Percentiles rank a stretch among this genome's conserved stretches.
These are phyloP conservation scores for Coniochaeta sp. DNA, from an alignment of 2,329 filamentous ascomycete species.

Conservation along the genomic window DNA sequence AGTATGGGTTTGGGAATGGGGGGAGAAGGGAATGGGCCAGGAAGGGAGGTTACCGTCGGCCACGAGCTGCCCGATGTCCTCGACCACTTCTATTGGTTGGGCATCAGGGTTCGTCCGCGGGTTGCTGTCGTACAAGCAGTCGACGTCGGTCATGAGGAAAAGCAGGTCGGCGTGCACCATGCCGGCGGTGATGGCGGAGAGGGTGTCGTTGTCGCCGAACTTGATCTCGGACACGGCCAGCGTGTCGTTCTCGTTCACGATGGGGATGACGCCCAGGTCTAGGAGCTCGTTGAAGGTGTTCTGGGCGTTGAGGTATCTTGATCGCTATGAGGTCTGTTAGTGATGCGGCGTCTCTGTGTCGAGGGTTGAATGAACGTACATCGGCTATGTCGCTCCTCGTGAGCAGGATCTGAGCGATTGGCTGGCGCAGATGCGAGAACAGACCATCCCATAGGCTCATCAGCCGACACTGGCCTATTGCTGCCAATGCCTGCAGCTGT, in stretches of 20 bases:
- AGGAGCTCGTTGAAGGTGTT: slow-evolving; percentile 88
- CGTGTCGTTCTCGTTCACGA: slow-evolving; percentile 98
- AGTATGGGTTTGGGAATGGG: neutral
- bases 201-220: slow-evolving; percentile 97
- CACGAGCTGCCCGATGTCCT: slow-evolving; percentile 74
- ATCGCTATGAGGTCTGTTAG: slow-evolving; percentile 46
- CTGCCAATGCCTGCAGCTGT: slow-evolving; percentile 84
- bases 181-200: slow-evolving; percentile 91
- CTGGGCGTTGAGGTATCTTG: slow-evolving; percentile 92
- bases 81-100: slow-evolving; percentile 82
- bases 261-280: slow-evolving; percentile 93
- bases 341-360: neutral
- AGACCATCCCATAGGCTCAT: slow-evolving; percentile 94
- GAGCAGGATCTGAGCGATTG: slow-evolving; percentile 88
- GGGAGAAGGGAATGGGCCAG: slow-evolving; percentile 5
- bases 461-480: slow-evolving; percentile 90
- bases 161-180: slow-evolving; percentile 97
- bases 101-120: slow-evolving; percentile 80
- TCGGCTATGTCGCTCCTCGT: slow-evolving; percentile 96
- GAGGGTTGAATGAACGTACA: slow-evolving; percentile 38
- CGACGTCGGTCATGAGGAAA: slow-evolving; percentile 98
- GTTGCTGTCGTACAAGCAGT: slow-evolving; percentile 95
- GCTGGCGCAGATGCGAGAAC: slow-evolving; percentile 81
- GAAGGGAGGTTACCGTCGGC: slow-evolving; percentile 59
- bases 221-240: slow-evolving; percentile 97